Conservation (phyloP, 352 stramenopile genomes). For the Blastocystis sp. region DNA sequence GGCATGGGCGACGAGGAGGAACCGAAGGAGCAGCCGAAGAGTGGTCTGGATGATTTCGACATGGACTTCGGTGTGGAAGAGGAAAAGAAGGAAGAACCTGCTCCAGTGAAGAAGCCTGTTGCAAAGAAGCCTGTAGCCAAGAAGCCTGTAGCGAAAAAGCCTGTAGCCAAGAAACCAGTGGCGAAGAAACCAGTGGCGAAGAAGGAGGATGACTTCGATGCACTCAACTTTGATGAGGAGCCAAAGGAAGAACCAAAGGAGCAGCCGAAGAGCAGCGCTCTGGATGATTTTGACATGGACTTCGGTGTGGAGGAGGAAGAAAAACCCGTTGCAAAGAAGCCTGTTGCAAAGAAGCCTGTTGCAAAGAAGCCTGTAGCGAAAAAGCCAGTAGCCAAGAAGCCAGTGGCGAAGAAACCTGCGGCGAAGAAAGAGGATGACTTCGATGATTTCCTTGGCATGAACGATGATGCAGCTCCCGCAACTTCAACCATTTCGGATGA, state of each 20-base stretch:
- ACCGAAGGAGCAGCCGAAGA: not conserved
- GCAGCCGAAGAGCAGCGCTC: not conserved
- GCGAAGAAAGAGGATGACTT: not conserved
- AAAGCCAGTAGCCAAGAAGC: not conserved
- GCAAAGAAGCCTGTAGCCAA: not conserved
- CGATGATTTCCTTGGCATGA: conserved; percentile 47
- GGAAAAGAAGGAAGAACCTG: not conserved
- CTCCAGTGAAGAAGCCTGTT: not conserved
- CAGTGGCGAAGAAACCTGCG: not conserved
- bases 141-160: not conserved
- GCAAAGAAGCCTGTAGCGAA: not conserved
- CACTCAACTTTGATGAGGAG: too few species aligned
- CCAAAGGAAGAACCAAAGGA: not conserved
- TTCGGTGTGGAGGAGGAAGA: not conserved
- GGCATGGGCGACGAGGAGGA: not conserved
- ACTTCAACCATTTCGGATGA: not conserved
- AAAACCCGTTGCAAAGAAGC: not conserved
- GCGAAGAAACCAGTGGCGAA: not conserved
- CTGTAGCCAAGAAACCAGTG: not conserved
- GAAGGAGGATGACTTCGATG: not conserved
- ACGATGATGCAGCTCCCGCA: not conserved
- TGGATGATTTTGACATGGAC: not conserved
- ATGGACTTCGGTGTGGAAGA: not conserved
- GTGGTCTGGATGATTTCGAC: not conserved
- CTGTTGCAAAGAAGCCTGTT: not conserved